Base-by-base conservation (phyloP, 164 flowering plant species). In the Platanus orientalis region DNA sequence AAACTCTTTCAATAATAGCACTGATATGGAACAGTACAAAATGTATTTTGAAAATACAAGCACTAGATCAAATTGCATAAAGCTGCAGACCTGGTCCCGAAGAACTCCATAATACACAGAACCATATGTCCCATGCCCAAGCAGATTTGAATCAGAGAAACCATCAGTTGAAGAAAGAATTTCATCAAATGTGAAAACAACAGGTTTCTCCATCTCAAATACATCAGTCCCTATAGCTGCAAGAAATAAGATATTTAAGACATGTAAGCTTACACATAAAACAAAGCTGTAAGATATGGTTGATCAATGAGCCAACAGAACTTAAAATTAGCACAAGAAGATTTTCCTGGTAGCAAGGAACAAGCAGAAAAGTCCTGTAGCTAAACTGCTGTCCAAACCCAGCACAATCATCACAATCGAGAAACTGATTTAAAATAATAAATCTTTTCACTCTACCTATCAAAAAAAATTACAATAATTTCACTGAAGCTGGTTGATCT, bases 111-210 rank as follows among this genome's bases (percentile, higher is more conserved):
- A 84, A 72, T 87, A 93, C 36, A 93, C 97, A 53, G 97, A 88
- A 58, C 97, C 98, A 78, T 89, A 93, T 29, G 85, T 89, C 70
- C 98, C 98, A 71, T 86, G 88, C 14, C 98, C 98, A 78, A 93
- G 80, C 54, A 89, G 84, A 82, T 70, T 83, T 52, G 97, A 80
- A 59, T 93, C 98, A 65, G 97, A 83, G 73, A 93, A 93, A 34
- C 84, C 82, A 67, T 89, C 88, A 50, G 94, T 85, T 50, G 91
- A 73, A 54, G 75, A 63, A 21, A 78, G 69, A 62, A 93, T 80
- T 54, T 93, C 97, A 61, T 84, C 87, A 66, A 83, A 90, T n/a
- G 84, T 70, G 71, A 88, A 93, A 70, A 84, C 86, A 25, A 85
- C 78, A 51, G 98, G 96, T 78, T 90, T 90, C 66, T 93, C 98